These are phyloP conservation scores for Amanita polypyramis DNA, from an alignment of 768 basidiomycete genomes.

Conservation along the genomic window DNA sequence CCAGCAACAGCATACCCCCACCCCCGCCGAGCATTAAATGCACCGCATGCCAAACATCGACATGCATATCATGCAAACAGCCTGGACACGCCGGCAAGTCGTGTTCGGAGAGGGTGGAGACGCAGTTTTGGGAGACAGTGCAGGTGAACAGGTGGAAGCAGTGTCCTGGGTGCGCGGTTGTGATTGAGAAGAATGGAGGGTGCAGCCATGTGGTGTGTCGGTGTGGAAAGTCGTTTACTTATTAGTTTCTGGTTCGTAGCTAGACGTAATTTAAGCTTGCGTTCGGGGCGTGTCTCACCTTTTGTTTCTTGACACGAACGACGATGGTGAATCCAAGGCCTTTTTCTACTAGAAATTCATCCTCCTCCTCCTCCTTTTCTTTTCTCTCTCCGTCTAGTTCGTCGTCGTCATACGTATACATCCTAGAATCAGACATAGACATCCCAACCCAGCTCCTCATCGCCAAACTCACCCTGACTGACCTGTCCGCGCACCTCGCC, in stretches of 20 bases:
- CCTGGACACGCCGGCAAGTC: not conserved
- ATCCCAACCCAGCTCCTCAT: not conserved
- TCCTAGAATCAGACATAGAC: not conserved
- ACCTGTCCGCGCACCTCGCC: not conserved
- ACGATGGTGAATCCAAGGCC: too few relatives aligned
- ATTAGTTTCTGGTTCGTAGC: slow-evolving; percentile 16
- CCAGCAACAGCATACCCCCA: too few relatives aligned
- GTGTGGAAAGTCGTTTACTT: slow-evolving; percentile 2
- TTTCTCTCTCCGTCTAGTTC: not conserved
- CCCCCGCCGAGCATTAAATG: slow-evolving; percentile 14
- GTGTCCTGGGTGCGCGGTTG: slow-evolving; percentile 4
- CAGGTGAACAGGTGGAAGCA: not conserved
- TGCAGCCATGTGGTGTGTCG: slow-evolving; percentile 6
- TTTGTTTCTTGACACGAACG: too few relatives aligned
- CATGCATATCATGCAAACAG: slow-evolving; percentile 1
- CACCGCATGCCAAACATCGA: slow-evolving; percentile 14
- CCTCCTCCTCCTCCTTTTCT: not conserved
- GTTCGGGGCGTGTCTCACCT: too few relatives aligned
- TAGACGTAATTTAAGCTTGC: too few relatives aligned
- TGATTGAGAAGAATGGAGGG: slow-evolving; percentile 8
- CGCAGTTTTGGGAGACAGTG: not conserved
- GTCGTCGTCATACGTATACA: too few relatives aligned
- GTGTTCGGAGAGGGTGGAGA: not conserved
- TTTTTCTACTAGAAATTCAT: too few relatives aligned
- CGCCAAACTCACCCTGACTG: not conserved